Percentiles rank a stretch among this genome's conserved stretches.
phyloP scores from a whole-genome alignment of 225 moss, liverwort and hornwort species.

The Lunularia cruciata region DNA sequence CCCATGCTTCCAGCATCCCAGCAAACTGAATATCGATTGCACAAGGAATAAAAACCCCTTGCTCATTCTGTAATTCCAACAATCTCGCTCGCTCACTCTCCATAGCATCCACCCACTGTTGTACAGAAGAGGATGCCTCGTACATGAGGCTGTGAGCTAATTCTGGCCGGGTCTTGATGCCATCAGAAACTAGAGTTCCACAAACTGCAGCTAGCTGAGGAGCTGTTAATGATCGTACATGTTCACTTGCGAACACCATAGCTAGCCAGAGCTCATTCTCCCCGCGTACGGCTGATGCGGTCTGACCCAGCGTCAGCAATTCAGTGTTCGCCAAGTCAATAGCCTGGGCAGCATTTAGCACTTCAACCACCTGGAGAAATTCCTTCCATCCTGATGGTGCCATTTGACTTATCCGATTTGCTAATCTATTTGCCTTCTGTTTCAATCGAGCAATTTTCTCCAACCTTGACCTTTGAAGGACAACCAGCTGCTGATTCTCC shows the following conservation, averaged over 20 bases:
- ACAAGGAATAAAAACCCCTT: conserved; percentile 74
- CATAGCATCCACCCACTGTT: conserved; percentile 68
- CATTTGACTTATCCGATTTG: conserved; percentile 76
- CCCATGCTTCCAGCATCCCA: conserved; percentile 96
- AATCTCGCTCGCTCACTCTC: conserved; percentile 59
- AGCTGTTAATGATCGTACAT: conserved; percentile 58
- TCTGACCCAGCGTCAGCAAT: conserved; percentile 75
- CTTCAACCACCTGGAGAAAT: conserved; percentile 84
- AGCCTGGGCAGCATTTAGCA: conserved; percentile 76
- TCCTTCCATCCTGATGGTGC: conserved; percentile 99
- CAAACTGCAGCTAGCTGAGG: conserved; percentile 92
- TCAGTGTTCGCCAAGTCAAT: conserved; percentile 61
- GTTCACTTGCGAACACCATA: conserved; percentile 60
- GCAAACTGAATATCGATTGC: conserved; percentile 81
- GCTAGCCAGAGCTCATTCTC: conserved; percentile 96
- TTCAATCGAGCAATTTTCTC: conserved; percentile 67
- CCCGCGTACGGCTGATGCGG: conserved; percentile 75
- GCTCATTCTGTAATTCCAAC: conserved; percentile 56
- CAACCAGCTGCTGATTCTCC: conserved; percentile 66
- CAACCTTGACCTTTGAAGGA: conserved; percentile 62
- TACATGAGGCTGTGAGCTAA: conserved; percentile 62
- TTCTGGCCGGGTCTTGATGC: conserved; percentile 76
- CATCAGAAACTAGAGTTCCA: conserved; percentile 87
- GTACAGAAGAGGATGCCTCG: conserved; percentile 68
- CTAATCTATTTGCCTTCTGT: conserved; percentile 59